These are phyloP conservation scores for Aspergillus nidulans DNA, from an alignment of 495 filamentous ascomycete genomes.

Conservation along the genomic window DNA sequence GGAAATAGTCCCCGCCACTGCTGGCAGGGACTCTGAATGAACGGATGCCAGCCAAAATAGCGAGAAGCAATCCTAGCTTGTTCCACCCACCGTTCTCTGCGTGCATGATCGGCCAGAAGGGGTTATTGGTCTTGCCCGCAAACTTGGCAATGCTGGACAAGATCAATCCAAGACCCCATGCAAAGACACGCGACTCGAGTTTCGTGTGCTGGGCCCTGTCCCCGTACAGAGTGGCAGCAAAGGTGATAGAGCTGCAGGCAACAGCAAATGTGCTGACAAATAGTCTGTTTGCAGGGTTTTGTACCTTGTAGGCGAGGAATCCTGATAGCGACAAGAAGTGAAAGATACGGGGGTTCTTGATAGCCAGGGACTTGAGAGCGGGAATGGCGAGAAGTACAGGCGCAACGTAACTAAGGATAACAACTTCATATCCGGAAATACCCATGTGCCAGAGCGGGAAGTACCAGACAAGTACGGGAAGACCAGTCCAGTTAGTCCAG, in stretches of 20 bases:
- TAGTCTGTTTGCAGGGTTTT: slow-evolving; percentile 69
- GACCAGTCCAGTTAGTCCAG: slow-evolving; percentile 88
- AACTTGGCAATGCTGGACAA: slow-evolving; percentile 88
- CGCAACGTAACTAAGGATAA: slow-evolving; percentile 78
- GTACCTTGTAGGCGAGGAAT: slow-evolving; percentile 73
- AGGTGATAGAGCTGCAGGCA: slow-evolving; percentile 70
- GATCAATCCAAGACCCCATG: slow-evolving; percentile 78
- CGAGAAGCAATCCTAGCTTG: slow-evolving; percentile 72
- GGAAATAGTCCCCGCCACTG: slow-evolving; percentile 49
- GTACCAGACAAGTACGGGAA: slow-evolving; percentile 91
- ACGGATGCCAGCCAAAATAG: slow-evolving; percentile 65
- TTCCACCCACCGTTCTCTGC: slow-evolving; percentile 89
- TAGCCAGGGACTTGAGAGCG: slow-evolving; percentile 60
- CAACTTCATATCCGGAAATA: slow-evolving; percentile 91
- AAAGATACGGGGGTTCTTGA: slow-evolving; percentile 61
- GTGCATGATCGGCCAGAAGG: slow-evolving; percentile 93
- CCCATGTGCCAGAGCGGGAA: slow-evolving; percentile 99
- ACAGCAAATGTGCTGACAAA: slow-evolving; percentile 79
- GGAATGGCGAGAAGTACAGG: slow-evolving; percentile 75
- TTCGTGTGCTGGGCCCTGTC: slow-evolving; percentile 68
- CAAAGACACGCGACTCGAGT: slow-evolving; percentile 75
- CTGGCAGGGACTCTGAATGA: slow-evolving; percentile 58
- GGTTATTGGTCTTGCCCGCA: slow-evolving; percentile 93
- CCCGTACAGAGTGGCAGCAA: slow-evolving; percentile 73
- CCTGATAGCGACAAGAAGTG: slow-evolving; percentile 76